Evolutionary conservation across 2,329 filamentous ascomycete genomes (phyloP), one percentile per base, ranked within the genome.

Genomic region (Plenodomus biglobosus): DNA sequence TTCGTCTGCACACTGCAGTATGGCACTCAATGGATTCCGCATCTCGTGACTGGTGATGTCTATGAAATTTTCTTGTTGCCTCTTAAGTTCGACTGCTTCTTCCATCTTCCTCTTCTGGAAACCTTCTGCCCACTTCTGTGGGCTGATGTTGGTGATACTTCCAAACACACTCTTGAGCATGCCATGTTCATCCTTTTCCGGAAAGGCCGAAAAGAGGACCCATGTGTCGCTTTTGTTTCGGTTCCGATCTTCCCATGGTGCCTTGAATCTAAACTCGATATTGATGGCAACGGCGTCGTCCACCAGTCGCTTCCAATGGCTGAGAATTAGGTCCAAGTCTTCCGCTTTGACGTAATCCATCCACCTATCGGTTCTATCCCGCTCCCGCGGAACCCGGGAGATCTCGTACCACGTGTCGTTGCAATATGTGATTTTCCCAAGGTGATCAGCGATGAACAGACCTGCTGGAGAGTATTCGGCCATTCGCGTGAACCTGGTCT

Each of bases 401-500:
- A 91, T 88, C 55, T 80, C 77, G 52, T 80, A 81, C 78, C 79
- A 94, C 65, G 87, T 88, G 53, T 92, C 87, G 65, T 95, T 95
- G 66, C 85, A 88, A 65, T 90, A 94, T 8, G 81, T 88, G 59
- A 94, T 88, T 19, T 80, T 76, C 3, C 90, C 89, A 35, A 77
- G 70, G 0, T 82, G 78, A 62, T 90, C 82, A n/a, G 88, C 87
- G 57, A 94, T 92, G 67, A 92, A 92, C 74, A 95, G 86, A 21
- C 89, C 90, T 1, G 92, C 88, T 0, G 89, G 89, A 0, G 88
- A 87, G 55, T 90, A 89, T 64, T 92, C 88, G 2, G 89, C 88
- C 87, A 94, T 91, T 38, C 88, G 80, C 0, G 87, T 90, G 65
- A 94, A 94, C 48, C 86, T 86, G 24, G 87, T 85, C 67, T 94